A percentile compares a stretch with the other conserved stretches of the same genome.
Conservation (phyloP, 495 filamentous ascomycete species). For the Wilcoxina mikolae region DNA sequence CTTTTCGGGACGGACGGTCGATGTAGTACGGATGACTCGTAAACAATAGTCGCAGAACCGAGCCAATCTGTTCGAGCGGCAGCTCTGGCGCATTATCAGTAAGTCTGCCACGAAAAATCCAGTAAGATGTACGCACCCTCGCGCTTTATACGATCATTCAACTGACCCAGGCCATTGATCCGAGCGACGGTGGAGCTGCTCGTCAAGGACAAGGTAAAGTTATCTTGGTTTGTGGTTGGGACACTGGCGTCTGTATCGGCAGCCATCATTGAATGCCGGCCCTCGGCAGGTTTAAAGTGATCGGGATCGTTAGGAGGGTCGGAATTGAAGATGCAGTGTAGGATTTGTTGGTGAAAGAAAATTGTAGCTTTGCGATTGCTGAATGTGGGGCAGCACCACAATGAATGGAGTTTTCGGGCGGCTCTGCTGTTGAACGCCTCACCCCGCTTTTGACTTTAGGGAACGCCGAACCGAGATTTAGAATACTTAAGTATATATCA, state of each 20-base stretch:
- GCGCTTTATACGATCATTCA: slow-evolving; percentile 34
- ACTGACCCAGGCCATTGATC: slow-evolving; percentile 32
- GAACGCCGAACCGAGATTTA: too few relatives aligned
- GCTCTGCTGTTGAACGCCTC: not conserved
- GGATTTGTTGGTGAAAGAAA: not conserved
- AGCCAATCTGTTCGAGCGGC: slow-evolving; percentile 16
- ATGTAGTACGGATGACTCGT: slow-evolving; percentile 73
- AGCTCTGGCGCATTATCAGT: slow-evolving; percentile 17
- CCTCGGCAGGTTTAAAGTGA: slow-evolving; percentile 1
- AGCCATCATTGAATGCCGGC: slow-evolving; percentile 5
- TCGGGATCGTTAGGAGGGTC: not conserved
- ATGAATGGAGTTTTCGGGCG: slow-evolving; percentile 2
- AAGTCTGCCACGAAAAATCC: not conserved
- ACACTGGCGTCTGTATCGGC: slow-evolving; percentile 5
- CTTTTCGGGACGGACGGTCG: slow-evolving; percentile 68
- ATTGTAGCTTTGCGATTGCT: not conserved
- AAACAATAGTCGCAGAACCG: slow-evolving; percentile 57
- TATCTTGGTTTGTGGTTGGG: slow-evolving; percentile 5
- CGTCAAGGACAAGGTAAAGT: slow-evolving; percentile 22
- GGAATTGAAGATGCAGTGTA: not conserved
- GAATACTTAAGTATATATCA: too few relatives aligned
- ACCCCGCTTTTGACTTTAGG: slow-evolving; percentile 4
- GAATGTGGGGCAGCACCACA: not conserved
- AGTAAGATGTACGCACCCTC: slow-evolving; percentile 29
- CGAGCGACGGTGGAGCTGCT: slow-evolving; percentile 38